Evolutionary conservation across 148 eudicot species (phyloP).

Genomic region (Limonium bicolor): DNA sequence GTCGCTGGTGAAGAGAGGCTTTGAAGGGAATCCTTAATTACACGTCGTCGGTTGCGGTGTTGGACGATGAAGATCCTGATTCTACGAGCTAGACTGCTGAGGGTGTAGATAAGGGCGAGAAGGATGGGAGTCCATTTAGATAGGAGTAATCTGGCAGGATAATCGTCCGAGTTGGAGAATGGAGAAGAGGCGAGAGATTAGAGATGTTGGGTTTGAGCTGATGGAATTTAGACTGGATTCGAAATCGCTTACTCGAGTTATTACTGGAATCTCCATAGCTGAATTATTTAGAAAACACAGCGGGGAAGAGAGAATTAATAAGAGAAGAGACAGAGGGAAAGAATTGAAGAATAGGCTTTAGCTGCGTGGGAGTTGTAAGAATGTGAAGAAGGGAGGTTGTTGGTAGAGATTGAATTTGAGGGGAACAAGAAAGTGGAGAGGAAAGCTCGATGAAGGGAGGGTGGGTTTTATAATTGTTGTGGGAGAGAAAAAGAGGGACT

Average conservation of each 20-base stretch:
- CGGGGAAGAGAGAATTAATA: too few relatives aligned
- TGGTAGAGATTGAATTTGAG: too few relatives aligned
- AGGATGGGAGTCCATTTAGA: constrained; percentile 65
- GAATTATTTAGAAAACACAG: too few relatives aligned
- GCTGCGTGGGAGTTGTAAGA: too few relatives aligned
- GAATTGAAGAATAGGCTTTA: too few relatives aligned
- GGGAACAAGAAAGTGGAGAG: too few relatives aligned
- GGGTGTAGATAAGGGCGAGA: constrained; percentile 40
- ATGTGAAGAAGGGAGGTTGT: too few relatives aligned
- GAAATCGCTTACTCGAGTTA: constrained; percentile 38
- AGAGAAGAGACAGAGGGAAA: too few relatives aligned
- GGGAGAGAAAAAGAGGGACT: too few relatives aligned
- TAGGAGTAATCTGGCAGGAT: constrained; percentile 25
- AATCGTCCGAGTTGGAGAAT: constrained; percentile 15
- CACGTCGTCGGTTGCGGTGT: constrained; percentile 11
- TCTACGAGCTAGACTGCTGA: constrained; percentile 26
- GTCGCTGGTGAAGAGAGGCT: constrained; percentile 11
- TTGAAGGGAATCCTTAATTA: constrained; percentile 11
- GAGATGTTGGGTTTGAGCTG: constrained; percentile 23
- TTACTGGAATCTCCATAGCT: constrained; percentile 22
- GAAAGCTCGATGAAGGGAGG: too few relatives aligned
- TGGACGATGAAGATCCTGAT: constrained; percentile 20
- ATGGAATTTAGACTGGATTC: constrained; percentile 28
- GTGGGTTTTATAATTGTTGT: too few relatives aligned
- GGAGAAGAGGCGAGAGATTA: constrained; percentile 27